Base-by-base conservation (phyloP, 176 grass and related monocot genomes). In the Saccharum officinarum region DNA sequence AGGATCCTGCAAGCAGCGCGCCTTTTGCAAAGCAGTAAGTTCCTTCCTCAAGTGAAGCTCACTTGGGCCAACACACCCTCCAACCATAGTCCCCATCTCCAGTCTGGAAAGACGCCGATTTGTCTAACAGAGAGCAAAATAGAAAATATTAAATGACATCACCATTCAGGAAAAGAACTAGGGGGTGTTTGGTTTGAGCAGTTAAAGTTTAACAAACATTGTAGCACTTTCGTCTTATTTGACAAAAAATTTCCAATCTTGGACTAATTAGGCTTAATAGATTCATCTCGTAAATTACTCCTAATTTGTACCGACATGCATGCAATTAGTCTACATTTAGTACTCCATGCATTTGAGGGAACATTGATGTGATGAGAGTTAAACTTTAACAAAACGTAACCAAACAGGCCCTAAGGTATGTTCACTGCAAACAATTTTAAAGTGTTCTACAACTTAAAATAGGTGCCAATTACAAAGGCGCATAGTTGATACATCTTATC, bases 1-100 rank as follows among this genome's bases (percentile, higher is more conserved):
- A 65, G 92, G 92, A 45, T 94, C 92, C 68, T 81, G 83, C 54
- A 94, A 88, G 76, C 86, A 88, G 12, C 80, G 88, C 10, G 92
- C 86, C 86, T 88, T 91, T 25, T 70, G 79, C 71, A 94, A 79
- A 20, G 88, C 88, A 69, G 88, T 88, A 84, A 94, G 86, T 82
- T 91, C 88, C 80, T 91, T 94, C 88, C 81, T 94, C 80, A 94
- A 77, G 86, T 94, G 92, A 94, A 94, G 92, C 69, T 94, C 86
- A 81, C 92, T 94, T 78, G 92, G 92, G 69, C 92, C 92, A 84
- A 68, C 92, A 91, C 88, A 91, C 26, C 52, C 86, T 80, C 90
- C 92, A 84, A 88, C 71, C 80, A 89, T 94, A 72, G 42, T 59
- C n/a, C 71, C 86, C 68, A 90, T 83, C 5, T 39, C 59, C 5